phyloP scores from a whole-genome alignment of 73 alveolate genomes.

The Paramecium tetraurelia region DNA sequence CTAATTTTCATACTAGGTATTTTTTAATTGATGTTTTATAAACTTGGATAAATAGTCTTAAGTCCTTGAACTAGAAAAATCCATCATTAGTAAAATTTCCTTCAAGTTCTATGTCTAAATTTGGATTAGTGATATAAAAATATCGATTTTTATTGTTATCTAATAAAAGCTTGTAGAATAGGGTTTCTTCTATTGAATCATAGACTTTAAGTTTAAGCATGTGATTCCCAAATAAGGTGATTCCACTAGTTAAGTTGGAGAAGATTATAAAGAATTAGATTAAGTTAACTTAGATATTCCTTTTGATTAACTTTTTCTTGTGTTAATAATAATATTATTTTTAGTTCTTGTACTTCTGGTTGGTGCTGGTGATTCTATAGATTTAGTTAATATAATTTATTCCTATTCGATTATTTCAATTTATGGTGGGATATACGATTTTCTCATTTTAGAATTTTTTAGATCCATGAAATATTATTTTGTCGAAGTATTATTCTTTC shows the following conservation, averaged over 20 bases:
- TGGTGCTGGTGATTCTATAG: neutral
- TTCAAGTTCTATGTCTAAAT: neutral
- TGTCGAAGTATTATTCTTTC: neutral
- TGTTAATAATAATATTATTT: neutral
- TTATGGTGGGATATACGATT: neutral
- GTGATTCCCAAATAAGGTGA: neutral
- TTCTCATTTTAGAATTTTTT: neutral
- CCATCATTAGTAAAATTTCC: slow-evolving; percentile 21
- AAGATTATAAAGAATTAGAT: neutral
- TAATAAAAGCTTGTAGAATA: neutral
- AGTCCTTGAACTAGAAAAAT: slow-evolving; percentile 14
- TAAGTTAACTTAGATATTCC: neutral
- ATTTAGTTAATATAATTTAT: neutral
- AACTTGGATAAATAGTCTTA: slow-evolving; percentile 30
- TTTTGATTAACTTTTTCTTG: neutral
- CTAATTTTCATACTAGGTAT: neutral
- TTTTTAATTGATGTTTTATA: neutral
- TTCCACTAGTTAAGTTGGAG: neutral
- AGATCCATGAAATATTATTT: neutral
- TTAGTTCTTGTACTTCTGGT: neutral
- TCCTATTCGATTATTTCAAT: neutral
- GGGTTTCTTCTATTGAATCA: neutral
- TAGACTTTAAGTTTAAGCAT: neutral
- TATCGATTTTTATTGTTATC: neutral
- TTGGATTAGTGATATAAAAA: neutral